Base-by-base conservation (phyloP, 768 basidiomycete genomes). In the Macrolepiota fuliginosa region DNA sequence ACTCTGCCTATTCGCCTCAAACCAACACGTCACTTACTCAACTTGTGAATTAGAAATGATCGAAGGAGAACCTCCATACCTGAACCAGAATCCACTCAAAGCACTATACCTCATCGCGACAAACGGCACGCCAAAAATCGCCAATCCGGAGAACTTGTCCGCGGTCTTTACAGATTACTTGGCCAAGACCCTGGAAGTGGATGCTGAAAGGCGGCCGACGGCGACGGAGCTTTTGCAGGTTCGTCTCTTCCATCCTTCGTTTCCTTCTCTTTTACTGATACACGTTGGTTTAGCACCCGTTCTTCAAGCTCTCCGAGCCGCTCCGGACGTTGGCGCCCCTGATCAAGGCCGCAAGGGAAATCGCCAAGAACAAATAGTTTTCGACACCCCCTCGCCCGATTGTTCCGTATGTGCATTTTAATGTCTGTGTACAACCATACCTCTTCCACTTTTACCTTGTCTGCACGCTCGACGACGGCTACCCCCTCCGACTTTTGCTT, bases 101-200 rank as follows among this genome's bases (percentile, higher is more conserved):
- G 97, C 97, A 2, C 77, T 99, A 47, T 99, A 98, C 74, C 85
- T 99, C 52, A 99, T 99, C 68, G 96, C 96, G 1, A 99, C 96
- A 9, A 98, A 98, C 67, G 96, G 97, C 27, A 98, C 96, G 24
- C 97, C 97, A 0, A 91, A 90, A 56, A 94, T 99, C 66, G 91
- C 93, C 57, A 98, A 97, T 73, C 96, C 96, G 9, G 83, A 85
- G 73, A 83, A 81, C 63, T 69, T 85, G 36, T 90, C 88, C 2
- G 69, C 85, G 0, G 81, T 91, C 15, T 98, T 99, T 79, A 88
- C 85, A 57, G 93, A 97, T 69, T 99, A 97, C 68, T 79, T 99
- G 46, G 82, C 88, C 3, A 88, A 90, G 75, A 89, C 90, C 9
- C 79, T 98, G 50, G 95, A 97, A 69, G 97, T 98, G 17, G 95